Percentiles rank a stretch among this genome's conserved stretches.
Conservation (phyloP, 2,329 filamentous ascomycete species). For the Fusarium heterosporum region DNA sequence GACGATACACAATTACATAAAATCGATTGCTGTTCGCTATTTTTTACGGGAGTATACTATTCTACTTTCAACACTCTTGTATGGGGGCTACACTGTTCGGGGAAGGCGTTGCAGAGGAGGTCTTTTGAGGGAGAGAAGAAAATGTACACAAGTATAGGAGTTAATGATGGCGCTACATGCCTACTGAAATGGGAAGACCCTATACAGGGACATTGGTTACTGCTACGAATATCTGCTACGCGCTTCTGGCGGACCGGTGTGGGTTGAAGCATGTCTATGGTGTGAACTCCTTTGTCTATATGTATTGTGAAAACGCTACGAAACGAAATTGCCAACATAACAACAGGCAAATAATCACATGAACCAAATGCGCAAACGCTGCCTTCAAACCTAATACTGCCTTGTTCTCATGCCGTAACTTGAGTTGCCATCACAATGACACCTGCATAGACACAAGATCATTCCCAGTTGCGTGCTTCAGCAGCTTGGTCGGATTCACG, state of each 20-base stretch:
- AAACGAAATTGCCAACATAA: background rate
- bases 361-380: conserved; percentile 9
- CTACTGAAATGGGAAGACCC: background rate
- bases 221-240: background rate
- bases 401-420: background rate
- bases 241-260: background rate
- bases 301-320: background rate
- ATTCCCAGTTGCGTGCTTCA: conserved; percentile 53
- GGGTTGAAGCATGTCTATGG: background rate
- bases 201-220: conserved; percentile 10
- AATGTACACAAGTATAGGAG: conserved; percentile 31
- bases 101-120: conserved; percentile 7
- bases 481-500: conserved; percentile 74
- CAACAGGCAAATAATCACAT: background rate
- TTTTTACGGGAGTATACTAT: background rate
- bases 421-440: too few relatives aligned
- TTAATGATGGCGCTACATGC: conserved; percentile 28
- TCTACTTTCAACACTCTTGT: conserved; percentile 1
- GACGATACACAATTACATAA: conserved; percentile 87
- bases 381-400: background rate
- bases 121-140: conserved; percentile 4
- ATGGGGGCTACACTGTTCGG: background rate
- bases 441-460: conserved; percentile 1
- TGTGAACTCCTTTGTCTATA: background rate
- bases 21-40: conserved; percentile 27